A percentile compares a stretch with the other conserved stretches of the same genome.
phyloP scores from a whole-genome alignment of 331 rosid species.

The Prunus yedoensis region DNA sequence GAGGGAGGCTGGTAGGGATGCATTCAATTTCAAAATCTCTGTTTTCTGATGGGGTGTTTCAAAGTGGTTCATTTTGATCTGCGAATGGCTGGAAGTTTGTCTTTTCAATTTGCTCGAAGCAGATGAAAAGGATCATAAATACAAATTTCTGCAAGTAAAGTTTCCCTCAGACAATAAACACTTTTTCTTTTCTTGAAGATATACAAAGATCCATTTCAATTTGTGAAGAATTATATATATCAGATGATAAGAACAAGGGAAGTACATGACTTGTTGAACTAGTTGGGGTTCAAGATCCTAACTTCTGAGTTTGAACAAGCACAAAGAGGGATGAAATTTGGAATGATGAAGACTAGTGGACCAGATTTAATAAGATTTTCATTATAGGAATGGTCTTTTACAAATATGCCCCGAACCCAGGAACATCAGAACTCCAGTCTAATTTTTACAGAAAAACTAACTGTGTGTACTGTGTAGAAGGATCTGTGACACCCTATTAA shows the following conservation, averaged over 20 bases:
- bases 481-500: conserved; percentile 14
- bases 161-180: background rate
- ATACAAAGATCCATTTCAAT: background rate
- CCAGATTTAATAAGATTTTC: background rate
- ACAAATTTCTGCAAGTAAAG: background rate
- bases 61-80: conserved; percentile 4
- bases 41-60: background rate
- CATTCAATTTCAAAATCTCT: background rate
- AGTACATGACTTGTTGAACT: background rate
- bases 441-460: conserved; percentile 2
- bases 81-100: background rate
- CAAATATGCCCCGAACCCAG: background rate
- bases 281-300: background rate
- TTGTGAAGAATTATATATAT: background rate
- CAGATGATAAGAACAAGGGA: background rate
- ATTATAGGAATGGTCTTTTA: conserved; percentile 7
- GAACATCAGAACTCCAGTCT: conserved; percentile 3
- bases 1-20: conserved; percentile 7
- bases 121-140: background rate
- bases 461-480: conserved; percentile 6
- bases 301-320: background rate
- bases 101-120: background rate
- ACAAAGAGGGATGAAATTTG: background rate
- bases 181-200: too few relatives aligned
- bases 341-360: background rate